Percentiles rank a stretch among this genome's conserved stretches.
phyloP scores from a whole-genome alignment of 257 asterid species.

The Ballota nigra region DNA sequence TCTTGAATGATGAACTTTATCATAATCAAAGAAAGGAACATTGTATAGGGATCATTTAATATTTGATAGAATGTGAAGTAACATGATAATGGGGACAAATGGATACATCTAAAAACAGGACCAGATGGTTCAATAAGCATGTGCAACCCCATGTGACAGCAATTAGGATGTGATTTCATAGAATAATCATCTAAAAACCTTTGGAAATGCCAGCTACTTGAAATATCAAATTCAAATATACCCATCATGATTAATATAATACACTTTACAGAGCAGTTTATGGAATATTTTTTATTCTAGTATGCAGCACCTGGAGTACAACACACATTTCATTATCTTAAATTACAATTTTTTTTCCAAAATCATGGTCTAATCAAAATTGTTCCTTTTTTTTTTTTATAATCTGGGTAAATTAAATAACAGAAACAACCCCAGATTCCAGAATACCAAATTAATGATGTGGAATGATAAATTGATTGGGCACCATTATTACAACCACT shows the following conservation, averaged over 20 bases:
- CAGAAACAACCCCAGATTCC: background rate
- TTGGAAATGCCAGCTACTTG: slow-evolving; percentile 6
- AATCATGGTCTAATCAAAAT: background rate
- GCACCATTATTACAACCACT: slow-evolving; percentile 17
- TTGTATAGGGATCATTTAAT: background rate
- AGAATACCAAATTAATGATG: background rate
- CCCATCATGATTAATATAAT: background rate
- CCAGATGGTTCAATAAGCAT: slow-evolving; percentile 24
- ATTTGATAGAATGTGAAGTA: slow-evolving; percentile 9
- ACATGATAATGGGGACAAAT: slow-evolving; percentile 29
- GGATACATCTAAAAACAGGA: slow-evolving; percentile 24
- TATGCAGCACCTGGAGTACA: slow-evolving; percentile 23
- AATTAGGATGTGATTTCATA: background rate
- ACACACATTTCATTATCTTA: background rate
- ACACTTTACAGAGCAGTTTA: slow-evolving; percentile 17
- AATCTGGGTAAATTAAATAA: background rate
- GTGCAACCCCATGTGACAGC: slow-evolving; percentile 35
- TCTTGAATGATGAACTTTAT: background rate
- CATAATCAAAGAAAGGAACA: background rate
- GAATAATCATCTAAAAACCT: background rate
- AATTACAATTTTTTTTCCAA: background rate
- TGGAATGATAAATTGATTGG: slow-evolving; percentile 6
- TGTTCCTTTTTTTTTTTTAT: background rate
- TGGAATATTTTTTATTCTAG: slow-evolving; percentile 22
- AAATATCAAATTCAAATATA: too few relatives aligned